Evolutionary conservation across 2,329 filamentous ascomycete genomes (phyloP), one percentile per base, ranked within the genome.

Genomic region (Epichloe typhina): DNA sequence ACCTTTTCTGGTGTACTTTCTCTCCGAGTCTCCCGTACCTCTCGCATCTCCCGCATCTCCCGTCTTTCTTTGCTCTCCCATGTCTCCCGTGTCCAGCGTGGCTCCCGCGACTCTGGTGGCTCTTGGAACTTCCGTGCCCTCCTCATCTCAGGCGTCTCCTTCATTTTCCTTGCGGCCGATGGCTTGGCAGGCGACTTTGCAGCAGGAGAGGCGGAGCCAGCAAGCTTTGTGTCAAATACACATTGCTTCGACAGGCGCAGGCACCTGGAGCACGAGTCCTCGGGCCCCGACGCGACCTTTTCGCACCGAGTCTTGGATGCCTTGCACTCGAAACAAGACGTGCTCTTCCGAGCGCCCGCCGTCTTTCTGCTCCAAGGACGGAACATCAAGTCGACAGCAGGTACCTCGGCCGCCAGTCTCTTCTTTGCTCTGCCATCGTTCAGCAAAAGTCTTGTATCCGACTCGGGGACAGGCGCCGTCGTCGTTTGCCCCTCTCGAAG

Each of bases 221-320:
- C 42, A 9, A 17, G n/a, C 39, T 50, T 50, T 9, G 43, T 26
- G 13, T 51, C 50, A 37, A 51, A 51, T 12, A 51, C n/a, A 41
- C 50, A 51, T n/a, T 43, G 50, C 44, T 51, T 51, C 8, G 33
- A 39, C 37, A 47, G 26, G 19, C 50, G 50, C 9, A 47, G 12
- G 31, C 50, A 51, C 12, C 50, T 39, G 2, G 38, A 46, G 23
- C 50, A 51, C 5, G 39, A 33, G 26, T 51, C 50, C 12, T 31
- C 45, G 13, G 45, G 43, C 8, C 7, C 50, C 35, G 44, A 35
- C 4, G 33, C 4, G 7, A 46, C 38, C 50, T 46, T 51, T 38
- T 51, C 50, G 15, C 50, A 51, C 12, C 50, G 50, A 35, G 45
- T 46, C 50, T 51, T 51, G 50, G 44, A 47, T 6, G 26, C 17